Percentiles rank a stretch among this genome's conserved stretches.
Conservation (phyloP, 2,329 filamentous ascomycete genomes). For the Talaromyces rugulosus region DNA sequence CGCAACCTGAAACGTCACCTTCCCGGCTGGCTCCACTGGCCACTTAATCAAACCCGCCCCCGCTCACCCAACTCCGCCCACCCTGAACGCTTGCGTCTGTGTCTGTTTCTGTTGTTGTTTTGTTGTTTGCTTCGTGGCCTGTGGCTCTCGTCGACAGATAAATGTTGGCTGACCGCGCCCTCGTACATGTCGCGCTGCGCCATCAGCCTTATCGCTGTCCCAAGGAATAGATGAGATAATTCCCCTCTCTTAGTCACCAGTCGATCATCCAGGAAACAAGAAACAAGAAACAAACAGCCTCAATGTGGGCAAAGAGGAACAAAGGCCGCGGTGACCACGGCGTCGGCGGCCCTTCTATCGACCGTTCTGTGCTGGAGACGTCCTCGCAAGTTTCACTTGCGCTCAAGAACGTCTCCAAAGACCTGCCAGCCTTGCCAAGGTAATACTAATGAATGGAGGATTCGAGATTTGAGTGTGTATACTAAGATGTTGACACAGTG, state of each 20-base stretch:
- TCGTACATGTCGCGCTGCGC: not conserved
- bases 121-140: not conserved
- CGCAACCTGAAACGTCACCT: constrained; percentile 11
- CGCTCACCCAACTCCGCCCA: not conserved
- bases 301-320: constrained; percentile 53
- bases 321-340: constrained; percentile 42
- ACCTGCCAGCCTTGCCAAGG: constrained; percentile 36
- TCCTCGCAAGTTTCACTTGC: constrained; percentile 31
- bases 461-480: not conserved
- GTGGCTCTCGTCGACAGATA: not conserved
- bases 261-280: not conserved
- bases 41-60: constrained; percentile 1
- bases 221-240: not conserved
- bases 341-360: constrained; percentile 42
- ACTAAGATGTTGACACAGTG: not conserved
- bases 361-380: constrained; percentile 41
- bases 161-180: not conserved
- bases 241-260: not conserved
- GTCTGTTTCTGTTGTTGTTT: not conserved
- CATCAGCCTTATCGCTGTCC: not conserved
- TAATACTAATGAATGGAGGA: constrained; percentile 20
- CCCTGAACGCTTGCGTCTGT: not conserved
- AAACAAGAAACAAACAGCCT: constrained; percentile 14
- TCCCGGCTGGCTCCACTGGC: not conserved
- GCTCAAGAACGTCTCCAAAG: constrained; percentile 24